Conservation (phyloP, 1,139 yeast genomes). For the Taphrina sp. region DNA sequence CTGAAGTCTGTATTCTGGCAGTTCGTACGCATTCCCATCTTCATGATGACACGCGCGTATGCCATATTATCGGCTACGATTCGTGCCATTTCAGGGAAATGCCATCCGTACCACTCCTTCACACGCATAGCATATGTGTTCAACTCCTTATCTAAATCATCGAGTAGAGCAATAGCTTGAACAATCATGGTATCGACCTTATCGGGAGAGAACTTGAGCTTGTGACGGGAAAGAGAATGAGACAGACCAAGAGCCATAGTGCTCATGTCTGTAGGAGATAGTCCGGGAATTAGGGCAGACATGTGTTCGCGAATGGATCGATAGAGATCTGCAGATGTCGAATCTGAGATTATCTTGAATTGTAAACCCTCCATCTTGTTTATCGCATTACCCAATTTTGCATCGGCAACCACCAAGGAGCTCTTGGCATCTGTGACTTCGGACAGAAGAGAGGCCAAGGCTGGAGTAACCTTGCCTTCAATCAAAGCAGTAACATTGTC, state of each 20-base stretch:
- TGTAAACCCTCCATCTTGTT: constrained; percentile 83
- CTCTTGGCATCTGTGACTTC: constrained; percentile 72
- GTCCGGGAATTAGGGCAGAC: constrained; percentile 91
- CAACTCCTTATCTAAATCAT: constrained; percentile 94
- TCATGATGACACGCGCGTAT: constrained; percentile 85
- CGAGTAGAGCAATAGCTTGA: constrained; percentile 95
- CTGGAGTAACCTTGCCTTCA: constrained; percentile 90
- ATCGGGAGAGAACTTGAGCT: constrained; percentile 97
- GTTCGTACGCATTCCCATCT: constrained; percentile 92
- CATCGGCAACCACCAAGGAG: constrained; percentile 86
- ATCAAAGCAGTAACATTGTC: constrained; percentile 91
- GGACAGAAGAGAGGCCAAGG: constrained; percentile 70
- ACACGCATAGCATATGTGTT: constrained; percentile 98
- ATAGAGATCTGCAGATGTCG: constrained; percentile 89
- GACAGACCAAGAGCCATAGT: constrained; percentile 98
- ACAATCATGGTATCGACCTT: constrained; percentile 98
- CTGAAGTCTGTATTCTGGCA: constrained; percentile 88
- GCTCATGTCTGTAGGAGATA: constrained; percentile 75
- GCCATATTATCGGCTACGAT: constrained; percentile 88
- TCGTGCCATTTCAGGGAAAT: constrained; percentile 97
- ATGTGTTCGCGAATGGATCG: constrained; percentile 92
- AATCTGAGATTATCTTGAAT: constrained; percentile 87
- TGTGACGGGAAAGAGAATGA: constrained; percentile 97
- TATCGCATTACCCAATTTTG: constrained; percentile 93
- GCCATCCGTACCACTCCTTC: constrained; percentile 99